Conservation (phyloP, 768 basidiomycete species). For the Rhizopogon vesiculosus region DNA sequence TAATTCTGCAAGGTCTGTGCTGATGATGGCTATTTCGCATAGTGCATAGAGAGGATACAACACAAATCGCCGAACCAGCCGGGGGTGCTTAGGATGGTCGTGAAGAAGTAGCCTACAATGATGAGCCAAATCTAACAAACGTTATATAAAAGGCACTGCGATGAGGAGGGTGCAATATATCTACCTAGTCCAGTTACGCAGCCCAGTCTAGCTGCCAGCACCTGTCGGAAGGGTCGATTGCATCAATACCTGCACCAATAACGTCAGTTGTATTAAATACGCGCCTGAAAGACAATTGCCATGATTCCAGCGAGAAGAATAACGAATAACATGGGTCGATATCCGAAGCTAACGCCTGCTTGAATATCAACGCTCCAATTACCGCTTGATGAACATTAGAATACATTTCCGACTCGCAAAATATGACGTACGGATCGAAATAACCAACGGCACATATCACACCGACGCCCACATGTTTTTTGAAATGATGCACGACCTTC, state of each 20-base stretch:
- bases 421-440: constrained; percentile 24
- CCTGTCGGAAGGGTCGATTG: constrained; percentile 7
- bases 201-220: constrained; percentile 40
- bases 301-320: constrained; percentile 40
- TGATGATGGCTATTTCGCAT: constrained; percentile 49
- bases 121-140: constrained; percentile 36
- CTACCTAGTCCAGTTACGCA: constrained; percentile 23
- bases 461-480: constrained; percentile 34
- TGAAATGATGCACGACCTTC: constrained; percentile 23
- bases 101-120: constrained; percentile 46
- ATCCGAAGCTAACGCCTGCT: constrained; percentile 39
- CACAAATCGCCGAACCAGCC: constrained; percentile 32
- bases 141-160: neutral
- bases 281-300: constrained; percentile 38
- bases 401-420: neutral
- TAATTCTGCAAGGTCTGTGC: constrained; percentile 57
- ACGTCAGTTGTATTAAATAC: neutral
- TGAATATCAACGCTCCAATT: constrained; percentile 43
- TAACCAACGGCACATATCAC: constrained; percentile 35
- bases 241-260: neutral
- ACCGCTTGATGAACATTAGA: constrained; percentile 15
- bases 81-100: constrained; percentile 35
- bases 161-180: neutral
- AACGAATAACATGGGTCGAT: constrained; percentile 40
- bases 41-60: constrained; percentile 42